A percentile compares a stretch with the other conserved stretches of the same genome.
Conservation (phyloP, 192 early-diverging fungal genomes). For the Pilaira anomala region DNA sequence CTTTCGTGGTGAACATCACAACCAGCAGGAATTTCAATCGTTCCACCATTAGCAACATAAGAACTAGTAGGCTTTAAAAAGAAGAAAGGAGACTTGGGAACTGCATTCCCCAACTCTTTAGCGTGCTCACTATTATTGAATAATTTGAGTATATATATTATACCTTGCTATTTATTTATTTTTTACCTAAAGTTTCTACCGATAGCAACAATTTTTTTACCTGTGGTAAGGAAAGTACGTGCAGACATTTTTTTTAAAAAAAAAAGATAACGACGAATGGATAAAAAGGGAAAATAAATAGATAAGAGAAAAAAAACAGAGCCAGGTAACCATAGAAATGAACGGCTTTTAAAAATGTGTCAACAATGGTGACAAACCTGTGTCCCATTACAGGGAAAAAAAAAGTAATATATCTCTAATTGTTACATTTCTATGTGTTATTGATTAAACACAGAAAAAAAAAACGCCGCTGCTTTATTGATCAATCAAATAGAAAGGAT, state of each 20-base stretch:
- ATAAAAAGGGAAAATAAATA: too few species aligned
- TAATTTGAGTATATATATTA: background rate
- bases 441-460: too few species aligned
- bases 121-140: constrained; percentile 72
- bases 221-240: constrained; percentile 50
- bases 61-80: constrained; percentile 93
- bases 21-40: constrained; percentile 78
- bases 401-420: too few species aligned
- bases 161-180: background rate
- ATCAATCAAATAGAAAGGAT: too few species aligned
- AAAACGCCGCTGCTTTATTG: too few species aligned
- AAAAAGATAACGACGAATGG: background rate
- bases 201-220: constrained; percentile 91
- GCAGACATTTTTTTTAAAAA: constrained; percentile 34
- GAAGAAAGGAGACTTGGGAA: constrained; percentile 85
- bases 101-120: constrained; percentile 89
- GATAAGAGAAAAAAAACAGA: too few species aligned
- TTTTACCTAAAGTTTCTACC: constrained; percentile 82
- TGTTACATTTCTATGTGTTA: too few species aligned
- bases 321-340: too few species aligned
- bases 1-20: constrained; percentile 83
- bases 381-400: too few species aligned
- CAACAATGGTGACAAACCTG: too few species aligned
- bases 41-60: constrained; percentile 61
- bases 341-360: too few species aligned